A percentile compares a stretch with the other conserved stretches of the same genome.
phyloP scores from a whole-genome alignment of 129 eudicot genomes.

The Deinandra increscens region DNA sequence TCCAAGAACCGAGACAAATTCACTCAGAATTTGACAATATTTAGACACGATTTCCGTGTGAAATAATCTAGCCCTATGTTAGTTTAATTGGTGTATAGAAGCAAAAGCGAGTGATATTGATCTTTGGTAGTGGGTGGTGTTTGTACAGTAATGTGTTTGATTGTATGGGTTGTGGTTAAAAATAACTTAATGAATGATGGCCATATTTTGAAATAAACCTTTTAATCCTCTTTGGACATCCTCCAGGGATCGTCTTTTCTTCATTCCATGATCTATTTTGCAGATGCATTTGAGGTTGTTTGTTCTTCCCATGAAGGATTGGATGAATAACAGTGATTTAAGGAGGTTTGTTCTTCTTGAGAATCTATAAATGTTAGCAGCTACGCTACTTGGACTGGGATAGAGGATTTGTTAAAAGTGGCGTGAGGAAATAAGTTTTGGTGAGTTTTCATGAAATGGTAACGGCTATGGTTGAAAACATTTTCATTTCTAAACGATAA shows the following conservation, averaged over 20 bases:
- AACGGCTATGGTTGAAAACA: no score
- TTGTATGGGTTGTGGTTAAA: constrained; percentile 1
- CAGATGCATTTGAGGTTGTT: background rate
- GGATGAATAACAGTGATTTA: background rate
- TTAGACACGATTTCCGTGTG: constrained; percentile 85
- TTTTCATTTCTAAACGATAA: no score
- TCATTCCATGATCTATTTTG: background rate
- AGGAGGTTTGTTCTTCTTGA: no score
- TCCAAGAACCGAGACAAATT: constrained; percentile 92
- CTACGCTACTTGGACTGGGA: no score
- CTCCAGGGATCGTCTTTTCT: no score
- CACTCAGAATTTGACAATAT: constrained; percentile 75
- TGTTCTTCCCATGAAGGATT: no score
- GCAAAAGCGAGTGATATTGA: background rate
- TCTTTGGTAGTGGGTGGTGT: constrained; percentile 21
- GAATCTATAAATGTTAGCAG: no score
- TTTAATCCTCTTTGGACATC: no score
- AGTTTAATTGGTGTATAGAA: constrained; percentile 21
- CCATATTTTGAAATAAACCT: no score
- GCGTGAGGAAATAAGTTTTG: no score
- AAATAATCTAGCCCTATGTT: constrained; percentile 43
- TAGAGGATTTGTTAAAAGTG: no score
- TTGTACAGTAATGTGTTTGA: constrained; percentile 24
- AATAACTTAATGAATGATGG: background rate
- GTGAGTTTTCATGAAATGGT: no score